phyloP scores from a whole-genome alignment of 179 eudicot genomes.

The Carnegiea gigantea region DNA sequence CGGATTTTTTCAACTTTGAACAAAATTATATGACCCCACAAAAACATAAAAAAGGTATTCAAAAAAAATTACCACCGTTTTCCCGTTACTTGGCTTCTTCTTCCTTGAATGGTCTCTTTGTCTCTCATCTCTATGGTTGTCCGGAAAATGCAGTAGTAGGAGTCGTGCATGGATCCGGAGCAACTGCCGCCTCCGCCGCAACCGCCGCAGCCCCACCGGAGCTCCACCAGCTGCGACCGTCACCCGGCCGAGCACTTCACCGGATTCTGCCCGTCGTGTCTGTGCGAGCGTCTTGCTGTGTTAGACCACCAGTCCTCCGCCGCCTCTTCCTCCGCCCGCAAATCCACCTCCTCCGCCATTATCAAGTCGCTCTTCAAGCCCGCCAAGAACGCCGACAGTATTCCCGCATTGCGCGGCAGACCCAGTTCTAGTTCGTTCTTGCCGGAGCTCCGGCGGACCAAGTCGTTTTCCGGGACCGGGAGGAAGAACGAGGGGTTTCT shows the following conservation, averaged over 20 bases:
- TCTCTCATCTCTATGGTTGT: neutral
- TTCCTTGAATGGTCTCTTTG: too few relatives aligned
- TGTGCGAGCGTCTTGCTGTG: constrained; percentile 78
- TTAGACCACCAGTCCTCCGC: constrained; percentile 46
- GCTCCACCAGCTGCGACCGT: constrained; percentile 73
- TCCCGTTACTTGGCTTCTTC: constrained; percentile 23
- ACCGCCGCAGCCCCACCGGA: constrained; percentile 62
- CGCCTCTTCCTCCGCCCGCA: constrained; percentile 27
- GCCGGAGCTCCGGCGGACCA: constrained; percentile 75
- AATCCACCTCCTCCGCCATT: constrained; percentile 45
- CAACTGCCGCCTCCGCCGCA: constrained; percentile 60
- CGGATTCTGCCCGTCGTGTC: constrained; percentile 91
- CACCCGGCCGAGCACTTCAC: constrained; percentile 78
- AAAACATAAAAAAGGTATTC: neutral
- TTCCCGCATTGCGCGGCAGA: constrained; percentile 12
- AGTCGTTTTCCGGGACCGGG: constrained; percentile 89
- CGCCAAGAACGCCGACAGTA: neutral
- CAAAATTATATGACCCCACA: too few relatives aligned
- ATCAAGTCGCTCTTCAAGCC: constrained; percentile 60
- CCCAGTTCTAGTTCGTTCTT: constrained; percentile 43
- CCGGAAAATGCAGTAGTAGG: constrained; percentile 4
- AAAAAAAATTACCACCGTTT: constrained; percentile 19
- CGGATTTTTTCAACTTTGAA: too few relatives aligned
- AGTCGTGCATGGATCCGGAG: constrained; percentile 34
- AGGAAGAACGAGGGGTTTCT: constrained; percentile 60